Evolutionary conservation across 257 asterid genomes (phyloP), one percentile per base, ranked within the genome.

Genomic region (Solanum etuberosum): DNA sequence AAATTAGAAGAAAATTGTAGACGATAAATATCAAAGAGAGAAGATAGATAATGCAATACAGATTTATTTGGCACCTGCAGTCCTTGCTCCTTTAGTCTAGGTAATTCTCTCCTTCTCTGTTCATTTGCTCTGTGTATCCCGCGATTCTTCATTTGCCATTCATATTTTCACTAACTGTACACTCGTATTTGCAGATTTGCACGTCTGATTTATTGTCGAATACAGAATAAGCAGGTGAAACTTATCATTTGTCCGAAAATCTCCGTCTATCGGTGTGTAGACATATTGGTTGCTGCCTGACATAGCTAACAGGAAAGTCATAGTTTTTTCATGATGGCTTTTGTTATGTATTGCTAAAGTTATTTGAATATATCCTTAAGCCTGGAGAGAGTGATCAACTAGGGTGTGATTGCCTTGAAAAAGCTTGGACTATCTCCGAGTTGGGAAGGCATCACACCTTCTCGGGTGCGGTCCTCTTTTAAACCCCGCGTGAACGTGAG

Each of bases 321-420:
- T 85, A 88, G 88, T 83, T 90, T 90, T 29, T 90, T 91, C 37
- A 67, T 67, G 88, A 91, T 91, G 93, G 88, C 93, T 91, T 90
- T 43, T 78, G 84, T 78, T 43, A 25, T 43, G 63, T 43, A 73
- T 73, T 73, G 12, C 0, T 78, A 25, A 77, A 77, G 14, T 78
- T 78, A 78, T 25, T 15, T 27, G 40, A 43, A 18, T 48, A 18
- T 48, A 31, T 46, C 67, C 67, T 80, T 29, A 46, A 2, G 67
- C 42, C 40, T 14, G 63, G 18, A 78, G 18, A 78, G 84, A 25
- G n/a, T 25, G 61, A 42, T 78, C 84, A 27, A 15, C 38, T 43
- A 40, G 65, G 9, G 11, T 80, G 67, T 72, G 5, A 10, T 10
- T 10, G 48, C 46, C 81, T 72, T 72, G 0, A 34, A 72, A 72